Evolutionary conservation across 1,139 yeast species (phyloP), one percentile per base, ranked within the genome.

Genomic region (Geotrichum carabidarum): DNA sequence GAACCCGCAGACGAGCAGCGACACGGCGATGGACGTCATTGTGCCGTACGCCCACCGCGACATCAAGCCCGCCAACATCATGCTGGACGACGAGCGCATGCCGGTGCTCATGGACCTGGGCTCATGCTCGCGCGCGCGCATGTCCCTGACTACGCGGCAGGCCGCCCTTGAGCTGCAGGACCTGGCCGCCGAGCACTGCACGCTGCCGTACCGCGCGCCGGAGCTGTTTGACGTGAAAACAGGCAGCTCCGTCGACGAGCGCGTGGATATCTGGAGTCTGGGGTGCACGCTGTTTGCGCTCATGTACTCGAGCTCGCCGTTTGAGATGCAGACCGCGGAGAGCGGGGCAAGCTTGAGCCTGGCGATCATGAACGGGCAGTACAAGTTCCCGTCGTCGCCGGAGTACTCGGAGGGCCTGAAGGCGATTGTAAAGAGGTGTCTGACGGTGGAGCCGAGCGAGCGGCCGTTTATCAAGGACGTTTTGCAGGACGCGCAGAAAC

Each of bases 61-160:
- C 67, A 71, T 91, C 55, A 90, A 89, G 63, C 97, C 97, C 0
- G 95, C 93, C 1, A 90, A 89, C 65, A 81, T 90, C 22, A 85
- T 90, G 93, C 71, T 90, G 8, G 78, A 86, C 0, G 79, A 82
- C 30, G 84, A 82, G 57, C 68, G 79, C 8, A 47, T 50, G 44
- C 95, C 95, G 0, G 90, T 90, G 1, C 74, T 91, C 53, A 85
- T 88, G 63, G 97, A 91, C 64, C 73, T 91, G 55, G 96, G 97
- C 2, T 84, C 94, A 11, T 84, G 93, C 65, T 71, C 83, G 1
- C 78, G 76, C 55, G 94, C 95, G 0, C 73, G 86, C 2, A 65
- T 80, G 4, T 65, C 71, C 0, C 74, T 86, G 1, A 73, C 74
- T 31, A 76, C 81, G 1, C 76, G 94, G 53, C 84, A 83, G 47